Base-by-base conservation (phyloP, 805 yeast genomes). In the Barnettozyma pratensis region DNA sequence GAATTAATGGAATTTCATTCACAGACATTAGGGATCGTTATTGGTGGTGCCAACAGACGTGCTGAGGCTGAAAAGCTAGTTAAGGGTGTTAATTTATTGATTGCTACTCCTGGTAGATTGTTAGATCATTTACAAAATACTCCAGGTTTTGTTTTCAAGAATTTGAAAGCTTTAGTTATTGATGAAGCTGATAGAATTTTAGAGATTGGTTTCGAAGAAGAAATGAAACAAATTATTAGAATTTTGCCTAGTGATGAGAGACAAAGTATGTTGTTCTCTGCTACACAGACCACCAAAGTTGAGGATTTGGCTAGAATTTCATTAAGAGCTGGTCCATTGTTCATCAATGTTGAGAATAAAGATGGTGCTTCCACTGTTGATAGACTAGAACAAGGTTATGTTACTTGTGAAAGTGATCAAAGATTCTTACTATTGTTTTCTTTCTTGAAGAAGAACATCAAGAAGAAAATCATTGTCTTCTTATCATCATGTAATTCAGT, bases 111-210 rank as follows among this genome's bases (percentile, higher is more conserved):
- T 10, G 99, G 99, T 46, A 83, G 99, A 70, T 72, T 94, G 53
- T 76, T 94, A 57, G 99, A 94, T 75, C 99, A 94, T 73, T 76
- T 94, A 62, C 98, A 94, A 69, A 94, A 94, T 68, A 92, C 99
- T 4, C 79, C 78, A 58, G 97, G 97, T 2, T 92, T 92, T 65
- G 86, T 90, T 2, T 94, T 88, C 78, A 90, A 89, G 74, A 94
- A 94, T 71, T 76, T 94, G 67, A 91, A 91, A 70, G 95, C 98
- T 4, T 75, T 94, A 54, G 81, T 95, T 48, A 91, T 94, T 58
- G 99, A 94, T 69, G 99, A 94, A 71, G 99, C 99, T 39, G 99
- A 94, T 68, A 81, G 99, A 71, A 94, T 94, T 59, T 75, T 94
- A 64, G 99, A 95, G 68, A 90, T 91, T 62, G 99, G 99, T 53